Base-by-base conservation (phyloP, 139 green algal species). In the Chlamydomonas sp. region DNA sequence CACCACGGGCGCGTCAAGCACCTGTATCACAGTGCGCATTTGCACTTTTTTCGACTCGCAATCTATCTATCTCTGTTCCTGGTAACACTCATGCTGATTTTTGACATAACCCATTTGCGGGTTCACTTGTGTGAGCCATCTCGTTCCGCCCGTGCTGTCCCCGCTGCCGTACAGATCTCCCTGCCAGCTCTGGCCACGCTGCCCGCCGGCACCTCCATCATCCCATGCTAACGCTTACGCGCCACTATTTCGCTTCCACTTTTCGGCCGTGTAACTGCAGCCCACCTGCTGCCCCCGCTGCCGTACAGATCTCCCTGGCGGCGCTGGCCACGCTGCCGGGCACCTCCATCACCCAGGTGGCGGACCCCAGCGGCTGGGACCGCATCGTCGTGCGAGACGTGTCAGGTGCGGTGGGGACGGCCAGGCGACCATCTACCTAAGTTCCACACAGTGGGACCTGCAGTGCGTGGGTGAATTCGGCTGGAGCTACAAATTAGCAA, bases 311-410 rank as follows among this genome's bases (percentile, higher is more conserved):
- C 71, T 68, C 66, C 1, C 57, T 85, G 66, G 80, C 64, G 57
- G 57, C 49, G 66, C 80, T 85, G 4, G 66, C 49, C 15, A 85
- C 57, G 0, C 61, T 89, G 64, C 59, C 73, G 16, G 85, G 63
- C n/a, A 31, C 63, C 59, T 64, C 18, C 75, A 6, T 8, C 2
- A 69, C 63, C 12, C 75, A 20, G 72, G 49, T 20, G 4, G 18
- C 63, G 7, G 75, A 57, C 69, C 67, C 57, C 20, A 68, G 31
- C 14, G 79, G 68, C n/a, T 95, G 89, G 83, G 77, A 94, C 85
- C 66, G 83, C 57, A 89, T 95, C 49, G 73, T 89, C 58, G 71
- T 95, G 0, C 59, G 83, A 3, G 93, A 95, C 86, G 84, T 91
- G 14, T 88, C 67, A 63, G 91, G 91, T 93, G 64, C 63, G 89